Evolutionary conservation across 768 basidiomycete genomes (phyloP).

Genomic region (Stropharia rugosoannulata): DNA sequence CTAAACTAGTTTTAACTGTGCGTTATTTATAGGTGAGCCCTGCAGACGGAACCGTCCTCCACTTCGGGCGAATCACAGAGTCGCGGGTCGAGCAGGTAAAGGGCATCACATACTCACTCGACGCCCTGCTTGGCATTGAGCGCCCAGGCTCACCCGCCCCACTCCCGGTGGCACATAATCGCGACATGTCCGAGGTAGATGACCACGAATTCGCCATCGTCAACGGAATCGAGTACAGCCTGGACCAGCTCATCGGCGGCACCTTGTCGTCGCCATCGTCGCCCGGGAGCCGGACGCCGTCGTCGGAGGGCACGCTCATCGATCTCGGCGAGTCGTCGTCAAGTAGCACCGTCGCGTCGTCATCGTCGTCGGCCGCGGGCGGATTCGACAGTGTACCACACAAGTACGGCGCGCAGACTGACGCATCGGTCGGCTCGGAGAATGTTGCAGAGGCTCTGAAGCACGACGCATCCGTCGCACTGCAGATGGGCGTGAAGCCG

Average conservation of each 20-base stretch:
- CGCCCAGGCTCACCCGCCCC: slow-evolving; percentile 45
- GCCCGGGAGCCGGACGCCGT: slow-evolving; percentile 38
- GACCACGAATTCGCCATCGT: slow-evolving; percentile 94
- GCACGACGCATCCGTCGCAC: slow-evolving; percentile 71
- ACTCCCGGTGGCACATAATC: slow-evolving; percentile 34
- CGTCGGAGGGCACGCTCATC: slow-evolving; percentile 16
- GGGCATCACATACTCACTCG: slow-evolving; percentile 94
- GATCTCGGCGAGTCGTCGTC: neutral
- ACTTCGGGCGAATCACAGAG: slow-evolving; percentile 83
- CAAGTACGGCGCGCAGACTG: slow-evolving; percentile 68
- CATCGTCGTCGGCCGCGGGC: slow-evolving; percentile 8
- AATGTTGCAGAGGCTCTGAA: slow-evolving; percentile 55
- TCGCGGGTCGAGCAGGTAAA: slow-evolving; percentile 94
- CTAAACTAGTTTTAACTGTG: neutral
- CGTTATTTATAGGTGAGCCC: slow-evolving; percentile 69
- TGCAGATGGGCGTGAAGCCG: slow-evolving; percentile 59
- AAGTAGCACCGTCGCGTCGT: neutral
- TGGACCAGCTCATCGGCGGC: slow-evolving; percentile 83
- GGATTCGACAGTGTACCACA: slow-evolving; percentile 28
- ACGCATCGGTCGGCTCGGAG: slow-evolving; percentile 71
- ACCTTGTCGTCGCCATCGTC: slow-evolving; percentile 38
- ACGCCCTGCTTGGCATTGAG: slow-evolving; percentile 85
- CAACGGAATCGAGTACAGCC: slow-evolving; percentile 94
- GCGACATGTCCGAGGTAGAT: slow-evolving; percentile 64
- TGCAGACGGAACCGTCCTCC: slow-evolving; percentile 90